Evolutionary conservation across 1,139 yeast genomes (phyloP).

Genomic region (Pichia inconspicua): DNA sequence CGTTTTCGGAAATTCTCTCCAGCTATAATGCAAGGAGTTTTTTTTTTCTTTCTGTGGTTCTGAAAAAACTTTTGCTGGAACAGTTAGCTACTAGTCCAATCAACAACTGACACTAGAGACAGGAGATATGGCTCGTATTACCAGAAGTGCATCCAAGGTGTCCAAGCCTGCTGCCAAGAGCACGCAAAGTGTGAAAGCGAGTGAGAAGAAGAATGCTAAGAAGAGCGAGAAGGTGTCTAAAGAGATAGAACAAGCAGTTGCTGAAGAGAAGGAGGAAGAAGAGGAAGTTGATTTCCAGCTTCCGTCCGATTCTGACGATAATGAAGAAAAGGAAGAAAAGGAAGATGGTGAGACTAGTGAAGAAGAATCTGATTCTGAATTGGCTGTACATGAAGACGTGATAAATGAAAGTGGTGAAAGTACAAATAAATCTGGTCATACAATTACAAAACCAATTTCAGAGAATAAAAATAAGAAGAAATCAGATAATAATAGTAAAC

Average conservation of each 20-base stretch:
- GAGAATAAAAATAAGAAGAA: constrained; percentile 17
- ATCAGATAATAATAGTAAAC: constrained; percentile 26
- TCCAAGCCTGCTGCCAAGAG: neutral
- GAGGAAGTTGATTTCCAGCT: constrained; percentile 13
- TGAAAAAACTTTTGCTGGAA: no score
- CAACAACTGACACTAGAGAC: no score
- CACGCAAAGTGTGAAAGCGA: neutral
- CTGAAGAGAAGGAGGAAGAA: constrained; percentile 8
- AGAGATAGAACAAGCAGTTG: constrained; percentile 1
- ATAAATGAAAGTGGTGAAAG: constrained; percentile 6
- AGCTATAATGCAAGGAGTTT: no score
- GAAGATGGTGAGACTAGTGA: constrained; percentile 14
- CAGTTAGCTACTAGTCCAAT: no score
- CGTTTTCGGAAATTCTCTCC: no score
- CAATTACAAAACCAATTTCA: constrained; percentile 28
- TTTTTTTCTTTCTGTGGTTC: no score
- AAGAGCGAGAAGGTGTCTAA: constrained; percentile 5
- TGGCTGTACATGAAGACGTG: constrained; percentile 10
- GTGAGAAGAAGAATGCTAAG: constrained; percentile 2
- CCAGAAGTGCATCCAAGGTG: neutral
- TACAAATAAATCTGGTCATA: constrained; percentile 17
- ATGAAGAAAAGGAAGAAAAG: constrained; percentile 8
- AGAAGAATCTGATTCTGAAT: constrained; percentile 12
- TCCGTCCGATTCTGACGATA: constrained; percentile 13
- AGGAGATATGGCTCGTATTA: constrained; percentile 1